Evolutionary conservation across 805 yeast genomes (phyloP), one percentile per base, ranked within the genome.

Genomic region (Saturnispora sekii): DNA sequence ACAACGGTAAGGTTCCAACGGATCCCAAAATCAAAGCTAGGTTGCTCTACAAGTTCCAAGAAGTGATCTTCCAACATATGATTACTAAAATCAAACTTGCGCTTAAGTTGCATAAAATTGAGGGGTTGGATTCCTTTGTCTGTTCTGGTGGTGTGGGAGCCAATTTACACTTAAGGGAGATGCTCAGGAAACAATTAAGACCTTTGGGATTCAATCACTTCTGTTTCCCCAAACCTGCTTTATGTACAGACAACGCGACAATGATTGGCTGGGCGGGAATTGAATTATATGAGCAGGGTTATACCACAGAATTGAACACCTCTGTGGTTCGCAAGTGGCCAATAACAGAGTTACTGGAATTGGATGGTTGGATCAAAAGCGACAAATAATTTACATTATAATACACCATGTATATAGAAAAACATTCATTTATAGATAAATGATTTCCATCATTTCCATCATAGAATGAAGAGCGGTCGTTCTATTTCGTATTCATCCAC

Each of bases 201-300:
- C 60, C 77, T n/a, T 43, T 61, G 3, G 56, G 56, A 2, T 45
- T 52, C 2, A 45, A 61, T n/a, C 53, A 58, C 1, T 76, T 79
- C 38, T 75, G 76, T 51, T 86, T 79, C 54, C 96, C 97, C 0
- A 78, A 76, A 16, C 66, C 79, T 2, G 63, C 70, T 1, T 65
- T 88, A 48, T 93, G 98, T 58, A 87, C 97, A 0, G 98, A 93
- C 57, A 93, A 93, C 61, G 95, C 97, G 0, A 76, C 87, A 2
- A 93, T 93, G 98, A 93, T 93, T 43, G 98, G 96, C 1, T 86
- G 94, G 79, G 95, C 97, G 0, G 98, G 97, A 0, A 85, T 90
- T 8, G 96, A 90, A 59, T 63, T 89, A 15, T 82, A 66, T 57
- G 96, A 88, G 58, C 53, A 59, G 14, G 71, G 73, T 5, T 59